Base-by-base conservation (phyloP, 1,284 basidiomycete species). In the Lentinus polychrous region DNA sequence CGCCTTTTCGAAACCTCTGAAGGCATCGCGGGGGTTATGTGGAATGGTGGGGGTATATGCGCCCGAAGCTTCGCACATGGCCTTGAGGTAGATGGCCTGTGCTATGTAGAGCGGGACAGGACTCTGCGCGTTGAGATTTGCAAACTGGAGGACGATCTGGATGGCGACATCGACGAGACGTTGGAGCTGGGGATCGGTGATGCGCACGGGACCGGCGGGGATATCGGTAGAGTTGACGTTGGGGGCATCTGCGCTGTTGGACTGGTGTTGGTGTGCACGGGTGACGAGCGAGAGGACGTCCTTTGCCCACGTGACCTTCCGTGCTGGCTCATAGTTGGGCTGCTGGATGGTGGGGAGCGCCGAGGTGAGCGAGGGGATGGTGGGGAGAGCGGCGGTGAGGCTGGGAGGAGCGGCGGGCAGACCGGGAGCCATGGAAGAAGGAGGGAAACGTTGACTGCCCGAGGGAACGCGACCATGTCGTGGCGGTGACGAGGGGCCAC, bases 1-100 rank as follows among this genome's bases (percentile, higher is more conserved):
- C 0, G 89, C 79, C 2, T 71, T 67, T 62, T 94, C 92, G 60
- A 91, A 95, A 62, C 94, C 91, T 40, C 88, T 76, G 68, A 97
- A 97, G 1, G 94, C 92, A 2, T 77, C 65, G 14, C 89, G 77
- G 3, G 86, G 83, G 59, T 91, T 90, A 52, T 77, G 79, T 0
- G 69, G 72, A 41, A 88, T 54, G 52, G 75, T 68, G 27, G 78
- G 71, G 0, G 85, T 81, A 58, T 78, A 81, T 17, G 79, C 71
- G 20, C 91, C 91, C 0, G 79, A 79, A 0, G 86, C 72, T 2
- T 78, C 75, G 43, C 94, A 73, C 5, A 80, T 80, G 0, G 86
- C 92, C 3, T 86, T 78, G 50, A 86, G 71, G 60, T 83, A 91
- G 35, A 91, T 66, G 0, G 89, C 87, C 59, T 93, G 88, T 0